Percentiles rank a stretch among this genome's conserved stretches.
Conservation (phyloP, 2,329 filamentous ascomycete species). For the Macrophomina phaseolina region DNA sequence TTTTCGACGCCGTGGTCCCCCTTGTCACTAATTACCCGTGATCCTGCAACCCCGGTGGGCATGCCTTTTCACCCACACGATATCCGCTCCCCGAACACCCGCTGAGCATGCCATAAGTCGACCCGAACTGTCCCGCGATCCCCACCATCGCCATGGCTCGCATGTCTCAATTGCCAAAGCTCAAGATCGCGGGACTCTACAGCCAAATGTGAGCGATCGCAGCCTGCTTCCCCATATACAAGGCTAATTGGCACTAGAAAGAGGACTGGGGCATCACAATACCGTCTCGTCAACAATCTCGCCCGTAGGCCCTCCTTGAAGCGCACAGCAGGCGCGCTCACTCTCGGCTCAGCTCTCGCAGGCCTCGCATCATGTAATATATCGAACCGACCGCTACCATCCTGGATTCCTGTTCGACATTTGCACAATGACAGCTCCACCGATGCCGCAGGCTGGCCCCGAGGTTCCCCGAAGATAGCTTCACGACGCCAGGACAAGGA, state of each 20-base stretch:
- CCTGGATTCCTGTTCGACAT: not conserved
- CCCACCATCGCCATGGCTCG: conserved; percentile 16
- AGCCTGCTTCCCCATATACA: not conserved
- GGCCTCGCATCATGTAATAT: not conserved
- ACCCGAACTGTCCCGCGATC: conserved; percentile 21
- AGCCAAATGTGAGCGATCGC: not conserved
- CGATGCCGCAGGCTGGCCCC: conserved; percentile 8
- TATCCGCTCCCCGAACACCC: not conserved
- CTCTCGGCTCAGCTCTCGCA: conserved; percentile 21
- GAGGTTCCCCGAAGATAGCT: conserved; percentile 1
- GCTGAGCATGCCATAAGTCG: conserved; percentile 15
- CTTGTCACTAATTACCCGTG: not conserved
- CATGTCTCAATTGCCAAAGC: conserved; percentile 20
- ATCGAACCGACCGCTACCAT: not conserved
- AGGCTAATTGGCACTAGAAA: conserved; percentile 16
- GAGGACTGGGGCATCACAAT: not conserved
- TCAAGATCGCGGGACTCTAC: conserved; percentile 14
- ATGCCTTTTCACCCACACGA: not conserved
- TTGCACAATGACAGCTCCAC: conserved; percentile 17
- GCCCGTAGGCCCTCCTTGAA: conserved; percentile 8
- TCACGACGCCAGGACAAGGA: not conserved
- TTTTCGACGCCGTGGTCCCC: not conserved
- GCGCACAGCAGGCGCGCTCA: conserved; percentile 16
- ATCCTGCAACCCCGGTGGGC: not conserved
- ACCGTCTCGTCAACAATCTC: not conserved